Evolutionary conservation across 805 yeast genomes (phyloP).

Genomic region (Candida piceae): DNA sequence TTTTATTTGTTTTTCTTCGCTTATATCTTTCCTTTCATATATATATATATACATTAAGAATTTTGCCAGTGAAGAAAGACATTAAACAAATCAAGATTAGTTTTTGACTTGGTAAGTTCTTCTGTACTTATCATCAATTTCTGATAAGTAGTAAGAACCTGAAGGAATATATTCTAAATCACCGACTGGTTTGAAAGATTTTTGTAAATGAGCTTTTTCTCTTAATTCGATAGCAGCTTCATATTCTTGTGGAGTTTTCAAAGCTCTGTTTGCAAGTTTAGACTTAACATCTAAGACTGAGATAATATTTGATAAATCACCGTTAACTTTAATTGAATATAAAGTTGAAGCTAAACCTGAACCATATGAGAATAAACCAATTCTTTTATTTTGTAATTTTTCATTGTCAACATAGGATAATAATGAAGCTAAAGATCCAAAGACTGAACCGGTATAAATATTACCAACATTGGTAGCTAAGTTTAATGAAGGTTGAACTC

Average conservation of each 20-base stretch:
- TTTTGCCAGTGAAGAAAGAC: not conserved
- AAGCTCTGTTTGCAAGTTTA: conserved; percentile 60
- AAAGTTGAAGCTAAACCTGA: conserved; percentile 94
- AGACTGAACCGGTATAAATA: conserved; percentile 94
- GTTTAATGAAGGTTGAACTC: conserved; percentile 74
- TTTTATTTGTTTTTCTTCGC: too few relatives aligned
- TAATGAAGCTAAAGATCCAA: conserved; percentile 80
- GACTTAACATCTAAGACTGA: conserved; percentile 60
- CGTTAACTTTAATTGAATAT: conserved; percentile 72
- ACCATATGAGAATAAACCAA: conserved; percentile 94
- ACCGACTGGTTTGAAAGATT: conserved; percentile 76
- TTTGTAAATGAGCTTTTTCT: conserved; percentile 84
- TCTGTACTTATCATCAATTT: conserved; percentile 83
- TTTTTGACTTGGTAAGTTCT: conserved; percentile 72
- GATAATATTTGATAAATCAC: conserved; percentile 69
- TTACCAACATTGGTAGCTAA: conserved; percentile 97
- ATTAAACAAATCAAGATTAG: conserved; percentile 23
- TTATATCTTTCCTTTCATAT: too few relatives aligned
- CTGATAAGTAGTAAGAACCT: conserved; percentile 81
- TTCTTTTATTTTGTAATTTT: conserved; percentile 71
- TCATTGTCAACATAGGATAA: conserved; percentile 72
- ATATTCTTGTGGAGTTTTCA: conserved; percentile 73
- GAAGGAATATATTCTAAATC: conserved; percentile 60
- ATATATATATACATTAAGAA: not conserved
- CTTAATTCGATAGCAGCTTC: conserved; percentile 78